Conservation (phyloP, 306 rosid genomes). For the Amphicarpaea edgeworthii region DNA sequence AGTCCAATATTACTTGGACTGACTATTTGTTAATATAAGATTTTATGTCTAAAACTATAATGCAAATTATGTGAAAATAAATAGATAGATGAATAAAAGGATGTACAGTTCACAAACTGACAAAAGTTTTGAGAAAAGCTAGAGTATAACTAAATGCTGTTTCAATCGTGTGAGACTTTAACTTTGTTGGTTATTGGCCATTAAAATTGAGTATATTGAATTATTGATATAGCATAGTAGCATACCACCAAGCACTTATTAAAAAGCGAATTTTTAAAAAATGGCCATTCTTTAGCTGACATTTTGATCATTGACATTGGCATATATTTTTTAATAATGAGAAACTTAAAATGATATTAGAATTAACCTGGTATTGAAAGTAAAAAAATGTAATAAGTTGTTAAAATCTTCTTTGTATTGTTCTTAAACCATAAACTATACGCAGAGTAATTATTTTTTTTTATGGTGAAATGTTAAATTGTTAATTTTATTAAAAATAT, state of each 20-base stretch:
- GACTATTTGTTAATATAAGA: too few relatives aligned
- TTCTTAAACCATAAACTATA: too few relatives aligned
- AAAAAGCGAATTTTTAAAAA: slow-evolving; percentile 44
- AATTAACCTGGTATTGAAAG: not conserved
- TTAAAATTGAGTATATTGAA: slow-evolving; percentile 44
- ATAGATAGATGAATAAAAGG: not conserved
- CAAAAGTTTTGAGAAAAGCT: not conserved
- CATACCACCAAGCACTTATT: slow-evolving; percentile 32
- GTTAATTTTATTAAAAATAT: too few relatives aligned
- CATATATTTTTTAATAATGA: not conserved
- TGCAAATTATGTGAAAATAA: not conserved
- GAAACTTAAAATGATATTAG: not conserved
- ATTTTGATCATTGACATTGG: slow-evolving; percentile 15
- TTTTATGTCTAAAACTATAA: not conserved
- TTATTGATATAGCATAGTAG: too few relatives aligned
- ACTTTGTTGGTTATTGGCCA: slow-evolving; percentile 45
- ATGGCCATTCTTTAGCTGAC: slow-evolving; percentile 28
- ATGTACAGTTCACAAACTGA: not conserved
- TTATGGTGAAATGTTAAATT: too few relatives aligned
- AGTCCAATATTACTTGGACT: too few relatives aligned
- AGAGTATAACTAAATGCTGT: slow-evolving; percentile 7
- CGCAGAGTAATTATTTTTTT: too few relatives aligned
- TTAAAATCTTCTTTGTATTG: too few relatives aligned
- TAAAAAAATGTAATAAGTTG: too few relatives aligned
- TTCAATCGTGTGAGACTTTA: slow-evolving; percentile 29